Conservation (phyloP, 1,139 yeast species). For the Pichia sp. region DNA sequence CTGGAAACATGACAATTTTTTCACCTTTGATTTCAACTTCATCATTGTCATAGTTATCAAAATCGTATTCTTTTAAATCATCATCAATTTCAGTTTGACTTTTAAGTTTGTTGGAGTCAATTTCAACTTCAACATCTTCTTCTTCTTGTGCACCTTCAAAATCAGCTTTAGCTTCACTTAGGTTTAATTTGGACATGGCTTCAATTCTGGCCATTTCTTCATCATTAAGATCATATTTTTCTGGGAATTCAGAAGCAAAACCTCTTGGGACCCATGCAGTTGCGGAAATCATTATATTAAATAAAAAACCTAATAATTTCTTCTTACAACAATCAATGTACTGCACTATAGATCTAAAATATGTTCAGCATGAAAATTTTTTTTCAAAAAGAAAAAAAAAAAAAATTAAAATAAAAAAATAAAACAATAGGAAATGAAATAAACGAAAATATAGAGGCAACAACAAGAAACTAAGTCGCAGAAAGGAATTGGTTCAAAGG, state of each 20-base stretch:
- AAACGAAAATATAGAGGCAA: too few relatives aligned
- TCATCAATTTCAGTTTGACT: conserved; percentile 58
- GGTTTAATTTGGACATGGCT: conserved; percentile 74
- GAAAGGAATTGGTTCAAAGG: too few relatives aligned
- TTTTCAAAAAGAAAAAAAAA: too few relatives aligned
- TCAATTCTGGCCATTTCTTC: conserved; percentile 89
- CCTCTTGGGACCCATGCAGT: conserved; percentile 97
- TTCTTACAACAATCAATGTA: too few relatives aligned
- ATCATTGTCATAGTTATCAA: conserved; percentile 78
- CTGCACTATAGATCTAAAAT: too few relatives aligned
- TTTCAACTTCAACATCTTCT: conserved; percentile 23
- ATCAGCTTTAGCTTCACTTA: conserved; percentile 65
- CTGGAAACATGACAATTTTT: conserved; percentile 62
- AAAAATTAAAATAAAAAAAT: too few relatives aligned
- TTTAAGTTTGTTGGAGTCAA: conserved; percentile 20
- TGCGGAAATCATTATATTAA: conserved; percentile 69
- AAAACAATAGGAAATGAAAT: too few relatives aligned
- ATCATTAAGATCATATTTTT: conserved; percentile 78
- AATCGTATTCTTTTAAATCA: conserved; percentile 78
- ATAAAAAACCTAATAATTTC: too few relatives aligned
- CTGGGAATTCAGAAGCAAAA: conserved; percentile 87
- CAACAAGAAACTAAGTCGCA: too few relatives aligned
- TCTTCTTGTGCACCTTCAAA: conserved; percentile 33
- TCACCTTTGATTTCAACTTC: conserved; percentile 33
- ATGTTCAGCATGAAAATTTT: too few relatives aligned